phyloP scores from a whole-genome alignment of 2,329 filamentous ascomycete genomes.

The Diaporthe citri region DNA sequence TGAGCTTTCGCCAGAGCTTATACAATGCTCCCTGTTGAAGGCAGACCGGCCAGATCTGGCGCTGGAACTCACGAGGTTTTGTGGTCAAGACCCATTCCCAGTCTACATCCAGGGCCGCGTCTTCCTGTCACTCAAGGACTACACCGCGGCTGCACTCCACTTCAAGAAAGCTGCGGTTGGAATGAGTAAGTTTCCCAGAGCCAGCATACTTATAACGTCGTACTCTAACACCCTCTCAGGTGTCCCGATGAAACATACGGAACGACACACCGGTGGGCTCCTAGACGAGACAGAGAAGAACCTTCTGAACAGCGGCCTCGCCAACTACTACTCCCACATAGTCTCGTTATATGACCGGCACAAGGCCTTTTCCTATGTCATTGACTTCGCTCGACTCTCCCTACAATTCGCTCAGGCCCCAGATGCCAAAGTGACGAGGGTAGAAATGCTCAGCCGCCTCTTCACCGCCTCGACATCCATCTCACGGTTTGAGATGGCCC shows the following conservation, averaged over 20 bases:
- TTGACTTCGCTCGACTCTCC: conserved; percentile 84
- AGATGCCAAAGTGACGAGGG: conserved; percentile 59
- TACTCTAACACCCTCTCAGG: conserved; percentile 54
- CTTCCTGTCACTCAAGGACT: conserved; percentile 79
- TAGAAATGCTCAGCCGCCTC: conserved; percentile 83
- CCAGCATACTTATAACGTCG: neutral
- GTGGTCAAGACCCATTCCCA: conserved; percentile 70
- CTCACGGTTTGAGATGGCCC: conserved; percentile 85
- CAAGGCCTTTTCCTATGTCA: conserved; percentile 82
- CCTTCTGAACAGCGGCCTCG: conserved; percentile 77
- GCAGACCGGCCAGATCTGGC: conserved; percentile 71
- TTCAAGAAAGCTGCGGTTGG: conserved; percentile 88
- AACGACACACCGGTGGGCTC: conserved; percentile 73
- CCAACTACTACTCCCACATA: conserved; percentile 90
- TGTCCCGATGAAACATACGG: conserved; percentile 58
- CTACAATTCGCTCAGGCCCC: conserved; percentile 70
- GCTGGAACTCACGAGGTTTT: conserved; percentile 68
- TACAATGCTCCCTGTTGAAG: conserved; percentile 73
- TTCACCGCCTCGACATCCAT: conserved; percentile 87
- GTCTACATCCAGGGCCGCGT: conserved; percentile 90
- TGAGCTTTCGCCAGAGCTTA: conserved; percentile 70
- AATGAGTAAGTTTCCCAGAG: conserved; percentile 73
- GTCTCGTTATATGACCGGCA: conserved; percentile 83
- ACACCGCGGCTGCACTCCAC: conserved; percentile 76
- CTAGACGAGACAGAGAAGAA: conserved; percentile 82